phyloP scores from a whole-genome alignment of 2,329 filamentous ascomycete species.

The Arthroderma sp. region DNA sequence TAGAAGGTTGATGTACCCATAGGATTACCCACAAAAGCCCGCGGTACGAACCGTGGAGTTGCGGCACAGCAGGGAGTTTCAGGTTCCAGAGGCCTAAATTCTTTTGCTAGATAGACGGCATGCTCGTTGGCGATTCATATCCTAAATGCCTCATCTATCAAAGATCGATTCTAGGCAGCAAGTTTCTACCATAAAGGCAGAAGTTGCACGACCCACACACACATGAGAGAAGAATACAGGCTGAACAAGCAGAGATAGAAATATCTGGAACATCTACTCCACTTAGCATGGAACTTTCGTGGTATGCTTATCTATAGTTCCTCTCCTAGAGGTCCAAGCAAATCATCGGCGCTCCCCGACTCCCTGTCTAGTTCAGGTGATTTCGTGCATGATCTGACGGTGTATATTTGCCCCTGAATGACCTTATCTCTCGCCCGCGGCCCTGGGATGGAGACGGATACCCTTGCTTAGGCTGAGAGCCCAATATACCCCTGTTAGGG shows the following conservation, averaged over 20 bases:
- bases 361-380: neutral
- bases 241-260: neutral
- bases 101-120: neutral
- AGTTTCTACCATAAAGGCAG: neutral
- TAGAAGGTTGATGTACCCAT: neutral
- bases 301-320: neutral
- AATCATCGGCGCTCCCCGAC: neutral
- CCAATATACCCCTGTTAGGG: neutral
- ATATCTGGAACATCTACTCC: neutral
- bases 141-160: constrained; percentile 1
- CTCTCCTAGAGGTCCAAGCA: neutral
- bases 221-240: neutral
- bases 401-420: neutral
- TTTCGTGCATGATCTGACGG: constrained; percentile 1
- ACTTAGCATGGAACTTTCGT: neutral
- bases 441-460: neutral
- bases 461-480: neutral
- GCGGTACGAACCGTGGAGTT: no score
- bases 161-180: neutral
- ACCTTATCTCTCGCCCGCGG: neutral
- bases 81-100: neutral
- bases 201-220: neutral
- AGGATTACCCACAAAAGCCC: neutral
- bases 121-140: neutral
- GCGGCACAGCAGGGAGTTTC: neutral